phyloP scores from a whole-genome alignment of 192 early-diverging fungal species.

The Umbelopsis isabellina region DNA sequence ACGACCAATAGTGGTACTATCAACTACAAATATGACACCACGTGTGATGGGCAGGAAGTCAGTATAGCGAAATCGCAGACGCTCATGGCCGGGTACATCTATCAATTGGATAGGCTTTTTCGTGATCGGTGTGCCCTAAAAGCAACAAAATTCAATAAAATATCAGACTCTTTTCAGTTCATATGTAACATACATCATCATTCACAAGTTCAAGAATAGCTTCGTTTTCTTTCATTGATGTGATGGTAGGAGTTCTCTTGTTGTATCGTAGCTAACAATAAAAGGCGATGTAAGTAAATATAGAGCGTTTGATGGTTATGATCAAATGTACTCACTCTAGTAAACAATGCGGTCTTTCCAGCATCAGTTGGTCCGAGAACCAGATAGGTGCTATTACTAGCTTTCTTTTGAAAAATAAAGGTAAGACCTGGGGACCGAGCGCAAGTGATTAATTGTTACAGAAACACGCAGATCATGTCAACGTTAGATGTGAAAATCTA shows the following conservation, averaged over 20 bases:
- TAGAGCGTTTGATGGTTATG: not conserved
- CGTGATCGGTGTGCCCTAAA: not conserved
- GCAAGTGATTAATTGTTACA: too few relatives aligned
- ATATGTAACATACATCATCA: slow-evolving; percentile 8
- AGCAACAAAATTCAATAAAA: not conserved
- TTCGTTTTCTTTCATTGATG: slow-evolving; percentile 78
- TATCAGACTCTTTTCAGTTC: not conserved
- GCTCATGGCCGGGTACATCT: slow-evolving; percentile 90
- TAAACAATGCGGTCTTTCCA: slow-evolving; percentile 41
- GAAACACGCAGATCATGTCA: too few relatives aligned
- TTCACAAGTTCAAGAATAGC: slow-evolving; percentile 43
- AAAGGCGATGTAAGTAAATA: not conserved
- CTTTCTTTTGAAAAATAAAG: slow-evolving; percentile 26
- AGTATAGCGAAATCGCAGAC: slow-evolving; percentile 71
- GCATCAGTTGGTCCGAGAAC: slow-evolving; percentile 35
- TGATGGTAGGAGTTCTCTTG: slow-evolving; percentile 52
- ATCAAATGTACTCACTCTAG: slow-evolving; percentile 22
- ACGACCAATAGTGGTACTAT: slow-evolving; percentile 63
- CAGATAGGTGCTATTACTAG: slow-evolving; percentile 28
- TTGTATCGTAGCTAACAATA: slow-evolving; percentile 52
- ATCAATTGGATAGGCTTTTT: slow-evolving; percentile 63
- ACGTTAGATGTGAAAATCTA: not conserved
- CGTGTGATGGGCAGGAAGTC: slow-evolving; percentile 71
- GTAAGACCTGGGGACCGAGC: not conserved
- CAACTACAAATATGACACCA: slow-evolving; percentile 80